Evolutionary conservation across 78 protist genomes (phyloP), one percentile per base, ranked within the genome.

Genomic region (Emiliania huxleyi): DNA sequence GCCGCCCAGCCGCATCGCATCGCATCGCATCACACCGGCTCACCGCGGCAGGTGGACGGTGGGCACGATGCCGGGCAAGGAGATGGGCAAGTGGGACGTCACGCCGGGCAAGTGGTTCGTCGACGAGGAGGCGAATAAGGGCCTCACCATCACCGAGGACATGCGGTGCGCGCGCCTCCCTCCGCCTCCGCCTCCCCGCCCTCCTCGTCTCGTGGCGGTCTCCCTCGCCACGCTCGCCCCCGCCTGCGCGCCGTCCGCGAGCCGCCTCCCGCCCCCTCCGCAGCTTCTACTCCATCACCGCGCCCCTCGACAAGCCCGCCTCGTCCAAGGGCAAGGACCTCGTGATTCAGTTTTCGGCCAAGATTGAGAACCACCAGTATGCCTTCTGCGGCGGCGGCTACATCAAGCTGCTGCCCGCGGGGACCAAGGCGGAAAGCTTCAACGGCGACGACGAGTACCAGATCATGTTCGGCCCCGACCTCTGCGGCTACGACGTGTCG

Each of bases 401-500:
- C 98, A 85, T 98, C 79, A 98, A 99, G 97, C 49, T 99, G 35
- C 75, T 98, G 69, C 97, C 98, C 92, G 93, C 35, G 37, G 71
- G 75, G 5, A 44, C 92, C 48, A 95, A 97, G 93, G 98, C 62
- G 77, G 79, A 12, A n/a, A 46, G 55, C 46, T 94, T 98, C 92
- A 48, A 83, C 92, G 98, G 97, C 87, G 98, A 98, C 87, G 73
- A 98, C 62, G 33, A 71, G 91, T 93, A 55, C 69, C 0, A 19
- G 87, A 91, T 98, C 35, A 81, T 81, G 89, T 97, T 98, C 95
- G 99, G 99, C 38, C 99, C 99, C 40, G 99, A 98, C 93, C 93
- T 96, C 49, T 98, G 99, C 88, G 99, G 99, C 48, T 85, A 83
- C 46, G 89, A 81, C 56, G 52, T 44, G 21, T 81, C 89, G 46